Evolutionary conservation across 1,284 basidiomycete genomes (phyloP).

Genomic region (Ceratorhiza oryzae-sativae): DNA sequence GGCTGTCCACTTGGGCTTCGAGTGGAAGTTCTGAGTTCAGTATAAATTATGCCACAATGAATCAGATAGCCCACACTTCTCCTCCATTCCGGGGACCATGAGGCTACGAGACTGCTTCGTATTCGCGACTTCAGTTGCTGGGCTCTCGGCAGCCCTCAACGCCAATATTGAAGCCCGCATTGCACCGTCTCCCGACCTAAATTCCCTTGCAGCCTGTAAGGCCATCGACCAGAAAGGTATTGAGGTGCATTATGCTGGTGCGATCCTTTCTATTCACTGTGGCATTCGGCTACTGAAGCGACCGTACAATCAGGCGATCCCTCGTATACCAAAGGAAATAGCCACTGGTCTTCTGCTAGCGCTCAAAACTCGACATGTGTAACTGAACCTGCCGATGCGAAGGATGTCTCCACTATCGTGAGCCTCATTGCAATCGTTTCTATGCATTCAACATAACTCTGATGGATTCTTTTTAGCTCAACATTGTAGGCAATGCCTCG

Average conservation of each 20-base stretch:
- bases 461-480: conserved; percentile 43
- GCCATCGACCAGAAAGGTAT: neutral
- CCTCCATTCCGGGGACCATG: too few species aligned
- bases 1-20: too few species aligned
- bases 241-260: neutral
- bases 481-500: neutral
- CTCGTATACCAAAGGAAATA: conserved; percentile 11
- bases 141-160: too few species aligned
- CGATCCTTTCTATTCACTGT: neutral
- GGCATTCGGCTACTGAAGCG: neutral
- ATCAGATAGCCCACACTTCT: too few species aligned
- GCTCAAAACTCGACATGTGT: conserved; percentile 20
- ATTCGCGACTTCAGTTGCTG: neutral
- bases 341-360: conserved; percentile 32
- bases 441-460: neutral
- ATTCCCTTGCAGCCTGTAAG: too few species aligned
- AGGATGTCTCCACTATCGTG: neutral
- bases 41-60: too few species aligned
- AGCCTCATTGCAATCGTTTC: neutral
- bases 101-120: too few species aligned
- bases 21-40: too few species aligned
- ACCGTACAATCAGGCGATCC: neutral
- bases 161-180: too few species aligned
- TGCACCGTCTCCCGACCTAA: too few species aligned
- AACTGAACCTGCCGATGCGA: conserved; percentile 10